phyloP scores from a whole-genome alignment of 805 yeast species.

The Ogataea nakhonphanomensis region DNA sequence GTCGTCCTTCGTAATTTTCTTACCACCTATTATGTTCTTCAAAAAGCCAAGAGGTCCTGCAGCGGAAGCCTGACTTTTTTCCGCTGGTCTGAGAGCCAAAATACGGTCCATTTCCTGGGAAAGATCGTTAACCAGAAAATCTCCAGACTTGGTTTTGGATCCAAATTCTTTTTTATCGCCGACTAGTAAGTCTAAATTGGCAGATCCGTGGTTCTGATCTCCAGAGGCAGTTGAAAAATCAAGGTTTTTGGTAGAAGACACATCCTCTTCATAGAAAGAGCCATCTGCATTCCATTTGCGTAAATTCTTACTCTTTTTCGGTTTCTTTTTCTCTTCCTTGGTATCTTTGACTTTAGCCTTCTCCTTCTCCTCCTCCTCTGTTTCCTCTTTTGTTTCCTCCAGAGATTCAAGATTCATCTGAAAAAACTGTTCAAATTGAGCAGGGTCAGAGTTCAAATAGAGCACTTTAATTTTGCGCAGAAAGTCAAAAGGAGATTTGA shows the following conservation, averaged over 20 bases:
- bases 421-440: constrained; percentile 39
- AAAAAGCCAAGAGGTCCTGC: constrained; percentile 56
- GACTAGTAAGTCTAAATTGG: constrained; percentile 30
- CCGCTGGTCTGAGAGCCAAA: constrained; percentile 25
- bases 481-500: constrained; percentile 30
- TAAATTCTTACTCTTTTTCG: constrained; percentile 35
- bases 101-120: constrained; percentile 48
- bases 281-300: constrained; percentile 73
- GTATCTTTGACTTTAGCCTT: constrained; percentile 4
- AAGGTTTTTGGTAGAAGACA: constrained; percentile 36
- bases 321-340: constrained; percentile 18
- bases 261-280: constrained; percentile 41
- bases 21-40: constrained; percentile 63
- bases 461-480: constrained; percentile 23
- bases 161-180: constrained; percentile 44
- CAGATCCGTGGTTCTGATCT: constrained; percentile 16
- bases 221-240: constrained; percentile 49
- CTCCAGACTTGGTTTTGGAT: constrained; percentile 44
- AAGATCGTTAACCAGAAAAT: constrained; percentile 63
- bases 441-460: constrained; percentile 27
- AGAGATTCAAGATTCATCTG: constrained; percentile 33
- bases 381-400: constrained; percentile 19
- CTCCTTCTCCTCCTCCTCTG: constrained; percentile 8
- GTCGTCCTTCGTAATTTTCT: constrained; percentile 59
- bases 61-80: constrained; percentile 23